A percentile compares a stretch with the other conserved stretches of the same genome.
Evolutionary conservation across 2,329 filamentous ascomycete species (phyloP).

Genomic region (Aspergillus hiratsukae): DNA sequence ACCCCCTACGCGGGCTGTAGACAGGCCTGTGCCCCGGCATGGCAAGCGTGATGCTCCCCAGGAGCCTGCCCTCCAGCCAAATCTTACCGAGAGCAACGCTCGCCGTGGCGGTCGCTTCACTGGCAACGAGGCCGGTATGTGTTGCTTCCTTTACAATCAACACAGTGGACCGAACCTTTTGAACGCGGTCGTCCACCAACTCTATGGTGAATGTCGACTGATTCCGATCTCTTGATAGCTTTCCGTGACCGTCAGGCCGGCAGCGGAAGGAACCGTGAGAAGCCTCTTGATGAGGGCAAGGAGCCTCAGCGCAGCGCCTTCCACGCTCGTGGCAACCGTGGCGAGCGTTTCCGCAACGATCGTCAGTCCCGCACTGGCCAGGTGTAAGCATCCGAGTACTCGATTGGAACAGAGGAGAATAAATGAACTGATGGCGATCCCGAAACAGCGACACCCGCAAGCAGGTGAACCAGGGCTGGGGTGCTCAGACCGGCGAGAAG

Average conservation of each 20-base stretch:
- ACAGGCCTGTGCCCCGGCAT: slow-evolving; percentile 72
- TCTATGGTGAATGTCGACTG: slow-evolving; percentile 8
- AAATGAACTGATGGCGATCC: slow-evolving; percentile 20
- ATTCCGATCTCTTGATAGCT: slow-evolving; percentile 49
- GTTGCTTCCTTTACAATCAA: slow-evolving; percentile 1
- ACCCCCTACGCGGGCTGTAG: slow-evolving; percentile 81
- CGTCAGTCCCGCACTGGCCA: slow-evolving; percentile 59
- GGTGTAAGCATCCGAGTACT: slow-evolving; percentile 45
- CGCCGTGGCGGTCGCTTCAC: slow-evolving; percentile 52
- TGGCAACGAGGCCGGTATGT: slow-evolving; percentile 86
- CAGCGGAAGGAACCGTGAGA: slow-evolving; percentile 74
- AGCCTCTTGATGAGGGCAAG: slow-evolving; percentile 67
- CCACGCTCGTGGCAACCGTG: slow-evolving; percentile 59
- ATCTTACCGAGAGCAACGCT: slow-evolving; percentile 28
- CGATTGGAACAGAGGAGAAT: slow-evolving; percentile 1
- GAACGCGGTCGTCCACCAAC: background rate
- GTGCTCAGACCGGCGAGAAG: slow-evolving; percentile 71
- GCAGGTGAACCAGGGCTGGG: slow-evolving; percentile 77
- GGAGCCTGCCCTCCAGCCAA: slow-evolving; percentile 56
- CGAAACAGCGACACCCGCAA: slow-evolving; percentile 39
- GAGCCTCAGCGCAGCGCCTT: slow-evolving; percentile 42
- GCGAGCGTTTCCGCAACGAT: slow-evolving; percentile 52
- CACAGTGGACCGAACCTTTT: background rate
- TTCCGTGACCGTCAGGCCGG: slow-evolving; percentile 87
- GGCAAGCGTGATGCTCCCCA: slow-evolving; percentile 84